phyloP scores from a whole-genome alignment of 2,329 filamentous ascomycete genomes.

The Penicillium sp. region DNA sequence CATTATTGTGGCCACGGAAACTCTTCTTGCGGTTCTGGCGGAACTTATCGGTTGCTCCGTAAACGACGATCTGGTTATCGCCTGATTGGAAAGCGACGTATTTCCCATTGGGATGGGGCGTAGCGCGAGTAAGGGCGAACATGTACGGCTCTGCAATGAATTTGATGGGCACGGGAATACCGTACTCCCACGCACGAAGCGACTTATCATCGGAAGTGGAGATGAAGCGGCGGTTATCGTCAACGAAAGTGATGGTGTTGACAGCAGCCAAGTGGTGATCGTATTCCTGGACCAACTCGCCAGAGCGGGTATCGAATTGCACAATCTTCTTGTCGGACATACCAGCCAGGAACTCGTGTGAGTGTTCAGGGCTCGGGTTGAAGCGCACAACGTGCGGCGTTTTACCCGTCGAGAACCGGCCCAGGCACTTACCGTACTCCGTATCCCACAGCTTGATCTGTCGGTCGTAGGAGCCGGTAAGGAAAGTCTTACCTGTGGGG shows the following conservation, averaged over 20 bases:
- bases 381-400: conserved; percentile 94
- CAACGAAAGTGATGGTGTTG: conserved; percentile 96
- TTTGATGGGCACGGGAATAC: conserved; percentile 97
- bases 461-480: conserved; percentile 89
- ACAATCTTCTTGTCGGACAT: conserved; percentile 99
- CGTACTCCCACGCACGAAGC: conserved; percentile 95
- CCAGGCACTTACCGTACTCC: conserved; percentile 84
- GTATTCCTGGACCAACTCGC: conserved; percentile 90
- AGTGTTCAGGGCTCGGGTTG: conserved; percentile 74
- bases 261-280: conserved; percentile 97
- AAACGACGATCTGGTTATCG: conserved; percentile 97
- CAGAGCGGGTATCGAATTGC: conserved; percentile 85
- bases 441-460: conserved; percentile 99
- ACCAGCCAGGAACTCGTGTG: conserved; percentile 89
- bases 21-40: conserved; percentile 96
- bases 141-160: conserved; percentile 97
- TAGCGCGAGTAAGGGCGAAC: conserved; percentile 88
- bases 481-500: conserved; percentile 74
- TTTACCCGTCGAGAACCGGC: conserved; percentile 88
- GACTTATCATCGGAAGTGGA: conserved; percentile 97
- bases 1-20: conserved; percentile 93
- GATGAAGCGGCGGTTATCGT: conserved; percentile 92
- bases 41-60: conserved; percentile 92
- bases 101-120: conserved; percentile 83
- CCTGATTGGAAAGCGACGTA: conserved; percentile 91